A percentile compares a stretch with the other conserved stretches of the same genome.
Evolutionary conservation across 2,329 filamentous ascomycete species (phyloP).

Genomic region (Aureobasidium melanogenum): DNA sequence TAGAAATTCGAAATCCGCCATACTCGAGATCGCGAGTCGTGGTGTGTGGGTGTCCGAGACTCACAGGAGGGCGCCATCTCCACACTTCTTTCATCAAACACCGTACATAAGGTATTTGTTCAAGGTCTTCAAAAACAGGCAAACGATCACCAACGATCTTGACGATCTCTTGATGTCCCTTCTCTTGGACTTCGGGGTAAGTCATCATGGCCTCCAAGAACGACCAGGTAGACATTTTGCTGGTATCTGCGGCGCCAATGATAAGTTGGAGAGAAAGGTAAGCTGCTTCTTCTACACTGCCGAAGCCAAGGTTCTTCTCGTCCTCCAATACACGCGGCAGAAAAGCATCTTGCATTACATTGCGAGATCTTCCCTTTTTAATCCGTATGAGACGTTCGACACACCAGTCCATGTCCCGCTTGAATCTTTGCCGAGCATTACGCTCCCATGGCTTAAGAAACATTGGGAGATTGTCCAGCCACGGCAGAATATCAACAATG

Average conservation of each 20-base stretch:
- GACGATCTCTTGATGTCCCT: conserved; percentile 27
- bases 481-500: conserved; percentile 9
- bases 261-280: conserved; percentile 12
- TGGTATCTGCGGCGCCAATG: conserved; percentile 13
- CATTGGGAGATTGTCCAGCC: conserved; percentile 8
- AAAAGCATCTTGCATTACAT: conserved; percentile 10
- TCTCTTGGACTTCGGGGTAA: conserved; percentile 22
- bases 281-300: conserved; percentile 13
- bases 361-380: conserved; percentile 3
- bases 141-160: conserved; percentile 21
- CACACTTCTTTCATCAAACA: conserved; percentile 51
- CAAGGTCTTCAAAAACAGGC: conserved; percentile 19
- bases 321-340: conserved; percentile 6
- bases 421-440: background rate
- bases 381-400: conserved; percentile 10
- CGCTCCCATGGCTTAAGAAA: conserved; percentile 12
- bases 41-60: conserved; percentile 33
- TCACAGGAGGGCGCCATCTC: conserved; percentile 44
- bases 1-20: conserved; percentile 29
- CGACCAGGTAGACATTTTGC: conserved; percentile 7
- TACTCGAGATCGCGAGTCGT: conserved; percentile 29
- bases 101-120: conserved; percentile 44
- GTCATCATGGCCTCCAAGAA: conserved; percentile 18
- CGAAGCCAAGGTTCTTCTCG: conserved; percentile 13
- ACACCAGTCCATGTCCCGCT: background rate